Evolutionary conservation across 202 grass and related monocot species (phyloP), one percentile per base, ranked within the genome.

Genomic region (Setaria viridis): DNA sequence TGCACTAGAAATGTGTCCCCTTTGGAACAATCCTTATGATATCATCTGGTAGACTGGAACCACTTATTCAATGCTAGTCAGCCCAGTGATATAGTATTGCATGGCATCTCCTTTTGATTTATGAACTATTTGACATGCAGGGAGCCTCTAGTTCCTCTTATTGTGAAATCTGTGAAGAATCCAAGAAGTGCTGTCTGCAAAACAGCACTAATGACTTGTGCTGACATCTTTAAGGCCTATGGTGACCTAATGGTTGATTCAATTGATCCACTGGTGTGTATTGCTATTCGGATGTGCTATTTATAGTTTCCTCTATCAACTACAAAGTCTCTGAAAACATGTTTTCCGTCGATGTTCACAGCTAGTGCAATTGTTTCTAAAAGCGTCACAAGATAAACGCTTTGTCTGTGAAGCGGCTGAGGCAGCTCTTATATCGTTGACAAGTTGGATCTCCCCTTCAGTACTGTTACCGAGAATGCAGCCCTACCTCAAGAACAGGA

Each of bases 161-260:
- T 96, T 73, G 97, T 99, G 53, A 99, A 97, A 76, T 96, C 94
- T 47, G 77, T 99, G 30, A 99, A 99, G 86, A 96, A 92, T 82
- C 97, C 97, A 68, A 96, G 97, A 82, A 99, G 94, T 93, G 97
- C 94, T 85, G 82, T 99, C 42, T 96, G 93, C 73, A 99, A 99
- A 94, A 96, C 94, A 30, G 97, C 94, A 55, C 72, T 99, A 60
- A 97, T 99, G 97, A 90, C 97, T 46, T 99, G 91, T 67, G 83
- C 92, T 72, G 94, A 94, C 87, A 94, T 99, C 54, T 99, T 99
- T 67, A 96, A 94, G 85, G 88, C 82, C 75, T 99, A 93, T 63
- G 86, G 88, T 85, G 90, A 99, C 87, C 54, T 85, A 72, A 87
- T 97, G 49, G 70, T 94, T 10, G 89, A 94, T 75, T 94, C 87